Conservation (phyloP, 179 eudicot genomes). For the Beta corolliflora region DNA sequence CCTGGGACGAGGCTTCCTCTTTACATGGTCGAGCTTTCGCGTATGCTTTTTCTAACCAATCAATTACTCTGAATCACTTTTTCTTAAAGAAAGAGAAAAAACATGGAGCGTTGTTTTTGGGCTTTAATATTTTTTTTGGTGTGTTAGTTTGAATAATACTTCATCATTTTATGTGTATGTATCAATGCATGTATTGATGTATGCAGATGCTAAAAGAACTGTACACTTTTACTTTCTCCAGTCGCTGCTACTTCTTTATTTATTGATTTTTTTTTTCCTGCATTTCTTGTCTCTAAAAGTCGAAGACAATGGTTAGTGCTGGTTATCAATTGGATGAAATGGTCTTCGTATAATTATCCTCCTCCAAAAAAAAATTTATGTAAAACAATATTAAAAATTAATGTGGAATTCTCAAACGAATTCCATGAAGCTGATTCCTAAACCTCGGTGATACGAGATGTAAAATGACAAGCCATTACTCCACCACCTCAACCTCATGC, state of each 20-base stretch:
- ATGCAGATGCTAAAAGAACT: constrained; percentile 14
- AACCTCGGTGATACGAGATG: too few relatives aligned
- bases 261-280: neutral
- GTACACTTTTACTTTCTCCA: constrained; percentile 11
- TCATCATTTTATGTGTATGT: too few relatives aligned
- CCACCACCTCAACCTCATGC: too few relatives aligned
- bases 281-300: neutral
- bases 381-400: too few relatives aligned
- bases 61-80: neutral
- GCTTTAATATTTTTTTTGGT: neutral
- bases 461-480: too few relatives aligned
- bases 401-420: too few relatives aligned
- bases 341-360: too few relatives aligned
- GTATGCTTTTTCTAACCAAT: constrained; percentile 21
- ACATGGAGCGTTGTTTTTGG: neutral
- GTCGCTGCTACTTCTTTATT: neutral
- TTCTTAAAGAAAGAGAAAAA: neutral
- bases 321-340: neutral
- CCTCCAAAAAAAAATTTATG: too few relatives aligned
- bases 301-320: neutral
- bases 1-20: constrained; percentile 24
- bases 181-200: too few relatives aligned
- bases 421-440: too few relatives aligned
- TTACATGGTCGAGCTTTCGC: constrained; percentile 38
- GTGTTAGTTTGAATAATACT: too few relatives aligned